Evolutionary conservation across 2,329 filamentous ascomycete species (phyloP), one percentile per base, ranked within the genome.

Genomic region (Colletotrichum sp.): DNA sequence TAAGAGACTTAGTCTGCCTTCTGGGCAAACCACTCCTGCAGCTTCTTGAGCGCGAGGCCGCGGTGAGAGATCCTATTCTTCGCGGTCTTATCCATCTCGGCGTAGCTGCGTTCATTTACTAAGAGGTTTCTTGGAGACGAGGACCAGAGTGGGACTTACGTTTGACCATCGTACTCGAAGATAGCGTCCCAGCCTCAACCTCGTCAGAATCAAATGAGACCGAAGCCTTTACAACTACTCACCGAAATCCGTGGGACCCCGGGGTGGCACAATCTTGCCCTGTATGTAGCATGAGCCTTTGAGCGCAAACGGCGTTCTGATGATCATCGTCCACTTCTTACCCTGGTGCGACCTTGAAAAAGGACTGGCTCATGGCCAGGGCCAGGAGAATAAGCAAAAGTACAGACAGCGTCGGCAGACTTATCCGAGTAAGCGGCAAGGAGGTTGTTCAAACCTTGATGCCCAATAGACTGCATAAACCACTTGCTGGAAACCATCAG

Each of bases 51-150:
- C n/a, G 97, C 97, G 81, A 93, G 95, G 78, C 91, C 93, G 58
- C 97, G 94, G 86, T 99, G 97, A 30, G 96, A 98, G 81, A 99
- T 95, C 81, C 92, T 92, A 87, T 98, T 99, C 92, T 97, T 97
- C 82, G 92, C 91, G 12, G 83, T 86, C 84, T 94, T 96, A 67
- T 95, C 94, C 97, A 99, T 99, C 87, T 99, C 97, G 32, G 97
- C 97, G 83, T 98, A 94, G 4, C 92, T 94, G 59, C 77, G 7
- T 16, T 52, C 12, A 32, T 71, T 7, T 24, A 62, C 75, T 43
- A 78, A 64, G 36, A 34, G 34, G 7, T 10, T 13, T 9, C 30
- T 9, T 14, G 24, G 18, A 55, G 21, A 26, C 28, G 59, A 69
- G 34, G 7, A 18, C 30, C 14, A 28, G 16, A 13, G 16, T 13